Percentiles rank a stretch among this genome's conserved stretches.
These are phyloP conservation scores for Camillea tinctor DNA, from an alignment of 2,329 filamentous ascomycete genomes.

Conservation along the genomic window DNA sequence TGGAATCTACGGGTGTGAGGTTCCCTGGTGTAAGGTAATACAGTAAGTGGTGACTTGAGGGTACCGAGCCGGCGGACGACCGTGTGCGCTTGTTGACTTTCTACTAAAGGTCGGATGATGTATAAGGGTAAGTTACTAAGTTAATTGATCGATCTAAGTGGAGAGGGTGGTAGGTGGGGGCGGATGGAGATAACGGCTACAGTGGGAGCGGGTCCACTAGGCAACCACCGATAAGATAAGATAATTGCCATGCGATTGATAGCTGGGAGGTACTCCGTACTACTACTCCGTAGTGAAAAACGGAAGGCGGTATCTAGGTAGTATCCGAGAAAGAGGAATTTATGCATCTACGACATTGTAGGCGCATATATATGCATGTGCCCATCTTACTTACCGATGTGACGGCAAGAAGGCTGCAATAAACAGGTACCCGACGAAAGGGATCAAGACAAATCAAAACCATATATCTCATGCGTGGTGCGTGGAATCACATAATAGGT, in stretches of 20 bases:
- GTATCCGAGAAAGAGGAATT: neutral
- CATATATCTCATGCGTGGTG: too few species aligned
- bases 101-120: neutral
- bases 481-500: too few species aligned
- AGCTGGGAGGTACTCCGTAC: too few species aligned
- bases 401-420: too few species aligned
- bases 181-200: neutral
- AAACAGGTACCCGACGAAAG: too few species aligned
- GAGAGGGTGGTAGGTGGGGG: neutral
- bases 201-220: neutral
- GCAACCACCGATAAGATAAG: neutral
- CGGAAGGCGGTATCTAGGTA: neutral
- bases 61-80: too few species aligned
- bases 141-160: neutral
- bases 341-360: constrained; percentile 7
- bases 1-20: neutral
- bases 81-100: neutral
- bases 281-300: too few species aligned
- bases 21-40: neutral
- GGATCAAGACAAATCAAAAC: too few species aligned
- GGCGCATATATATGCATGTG: constrained; percentile 1
- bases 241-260: neutral
- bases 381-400: too few species aligned
- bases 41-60: neutral
- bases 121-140: neutral